Evolutionary conservation across 2,329 filamentous ascomycete species (phyloP).

Genomic region (Clarireedia hainanense): DNA sequence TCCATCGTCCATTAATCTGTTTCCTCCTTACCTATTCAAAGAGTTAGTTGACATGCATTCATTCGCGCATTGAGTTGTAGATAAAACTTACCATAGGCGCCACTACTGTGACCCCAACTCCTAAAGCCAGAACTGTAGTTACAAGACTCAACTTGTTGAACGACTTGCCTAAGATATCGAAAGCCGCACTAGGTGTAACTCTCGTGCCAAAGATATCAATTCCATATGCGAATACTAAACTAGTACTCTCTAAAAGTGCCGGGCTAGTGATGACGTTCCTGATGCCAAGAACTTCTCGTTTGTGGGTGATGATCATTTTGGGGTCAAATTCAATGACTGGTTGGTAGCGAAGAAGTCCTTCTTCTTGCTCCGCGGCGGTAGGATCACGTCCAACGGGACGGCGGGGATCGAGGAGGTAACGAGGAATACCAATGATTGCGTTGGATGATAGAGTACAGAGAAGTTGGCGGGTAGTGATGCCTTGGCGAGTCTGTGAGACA

Average conservation of each 20-base stretch:
- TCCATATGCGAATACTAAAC: constrained; percentile 80
- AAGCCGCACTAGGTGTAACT: constrained; percentile 78
- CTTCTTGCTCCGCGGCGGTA: constrained; percentile 69
- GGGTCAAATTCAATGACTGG: constrained; percentile 79
- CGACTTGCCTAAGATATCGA: constrained; percentile 86
- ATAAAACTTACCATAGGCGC: constrained; percentile 69
- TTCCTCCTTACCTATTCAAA: constrained; percentile 48
- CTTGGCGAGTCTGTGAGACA: constrained; percentile 84
- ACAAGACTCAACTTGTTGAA: constrained; percentile 88
- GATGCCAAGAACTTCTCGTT: constrained; percentile 72
- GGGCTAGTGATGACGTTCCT: constrained; percentile 65
- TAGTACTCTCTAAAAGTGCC: constrained; percentile 84
- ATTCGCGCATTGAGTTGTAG: neutral
- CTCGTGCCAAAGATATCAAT: constrained; percentile 82
- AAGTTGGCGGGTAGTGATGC: constrained; percentile 77
- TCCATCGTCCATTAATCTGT: constrained; percentile 61
- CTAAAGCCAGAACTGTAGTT: constrained; percentile 73
- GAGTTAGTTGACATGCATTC: constrained; percentile 28
- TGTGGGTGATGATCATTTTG: constrained; percentile 71
- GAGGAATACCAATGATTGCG: constrained; percentile 72
- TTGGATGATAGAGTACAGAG: constrained; percentile 70
- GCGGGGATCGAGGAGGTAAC: constrained; percentile 72
- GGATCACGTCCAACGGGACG: constrained; percentile 81
- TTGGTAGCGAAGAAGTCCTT: constrained; percentile 70
- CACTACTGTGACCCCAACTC: constrained; percentile 66